Evolutionary conservation across 345 rosid genomes (phyloP).

Genomic region (Durio zibethinus): DNA sequence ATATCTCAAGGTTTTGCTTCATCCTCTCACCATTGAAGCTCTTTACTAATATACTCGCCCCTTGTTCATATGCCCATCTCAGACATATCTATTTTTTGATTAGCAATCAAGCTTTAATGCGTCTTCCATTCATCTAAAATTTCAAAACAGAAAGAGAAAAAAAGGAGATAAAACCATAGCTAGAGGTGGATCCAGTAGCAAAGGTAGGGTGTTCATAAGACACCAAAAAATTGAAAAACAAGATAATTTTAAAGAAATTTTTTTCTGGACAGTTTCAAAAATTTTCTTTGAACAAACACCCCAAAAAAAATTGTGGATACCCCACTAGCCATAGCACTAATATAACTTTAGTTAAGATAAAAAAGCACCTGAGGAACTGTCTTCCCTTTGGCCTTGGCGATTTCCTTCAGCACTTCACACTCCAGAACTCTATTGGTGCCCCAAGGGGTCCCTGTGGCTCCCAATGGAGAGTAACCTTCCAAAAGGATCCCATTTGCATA

Average conservation of each 20-base stretch:
- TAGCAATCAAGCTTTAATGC: too few relatives aligned
- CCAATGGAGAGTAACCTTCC: constrained; percentile 61
- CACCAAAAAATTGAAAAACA: too few relatives aligned
- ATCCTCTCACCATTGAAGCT: constrained; percentile 56
- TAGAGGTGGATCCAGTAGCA: too few relatives aligned
- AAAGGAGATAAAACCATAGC: too few relatives aligned
- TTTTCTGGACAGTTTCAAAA: too few relatives aligned
- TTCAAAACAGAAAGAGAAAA: too few relatives aligned
- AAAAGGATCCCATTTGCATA: constrained; percentile 41
- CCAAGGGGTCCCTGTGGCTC: constrained; percentile 62
- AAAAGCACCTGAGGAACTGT: constrained; percentile 60
- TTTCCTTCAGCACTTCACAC: constrained; percentile 50
- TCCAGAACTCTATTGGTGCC: constrained; percentile 64
- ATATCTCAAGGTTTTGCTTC: constrained; percentile 52
- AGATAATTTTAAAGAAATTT: too few relatives aligned
- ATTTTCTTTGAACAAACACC: too few relatives aligned
- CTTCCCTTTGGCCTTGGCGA: constrained; percentile 59
- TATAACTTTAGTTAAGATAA: neutral
- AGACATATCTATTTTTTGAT: constrained; percentile 39
- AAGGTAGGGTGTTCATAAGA: too few relatives aligned
- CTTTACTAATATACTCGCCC: constrained; percentile 45
- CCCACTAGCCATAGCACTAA: too few relatives aligned
- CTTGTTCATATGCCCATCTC: constrained; percentile 61
- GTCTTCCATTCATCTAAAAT: too few relatives aligned
- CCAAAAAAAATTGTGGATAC: too few relatives aligned